These are phyloP conservation scores for Hymenochaete sp. DNA, from an alignment of 1,284 basidiomycete genomes.

Conservation along the genomic window DNA sequence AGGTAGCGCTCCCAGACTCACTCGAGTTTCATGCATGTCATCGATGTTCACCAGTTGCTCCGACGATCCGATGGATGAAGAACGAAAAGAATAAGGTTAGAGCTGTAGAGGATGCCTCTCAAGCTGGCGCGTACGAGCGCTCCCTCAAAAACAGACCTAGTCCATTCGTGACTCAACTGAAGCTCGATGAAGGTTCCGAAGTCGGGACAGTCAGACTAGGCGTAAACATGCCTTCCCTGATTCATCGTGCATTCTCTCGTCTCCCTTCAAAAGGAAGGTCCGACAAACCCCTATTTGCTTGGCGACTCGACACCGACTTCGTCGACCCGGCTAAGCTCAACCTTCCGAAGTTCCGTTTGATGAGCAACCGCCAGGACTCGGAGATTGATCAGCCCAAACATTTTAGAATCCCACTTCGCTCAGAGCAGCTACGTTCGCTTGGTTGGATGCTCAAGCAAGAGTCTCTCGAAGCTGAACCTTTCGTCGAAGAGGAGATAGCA, in stretches of 20 bases:
- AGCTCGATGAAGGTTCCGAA: slow-evolving; percentile 49
- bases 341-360: slow-evolving; percentile 57
- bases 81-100: slow-evolving; percentile 48
- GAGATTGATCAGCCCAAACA: slow-evolving; percentile 71
- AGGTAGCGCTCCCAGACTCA: slow-evolving; percentile 32
- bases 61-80: slow-evolving; percentile 67
- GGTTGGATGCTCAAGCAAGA: slow-evolving; percentile 91
- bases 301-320: slow-evolving; percentile 77
- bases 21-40: slow-evolving; percentile 37
- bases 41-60: slow-evolving; percentile 73
- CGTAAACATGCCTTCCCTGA: slow-evolving; percentile 78
- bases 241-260: slow-evolving; percentile 80
- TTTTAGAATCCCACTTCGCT: slow-evolving; percentile 69
- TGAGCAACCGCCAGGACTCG: slow-evolving; percentile 72
- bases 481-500: slow-evolving; percentile 90
- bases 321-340: slow-evolving; percentile 54
- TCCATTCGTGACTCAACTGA: slow-evolving; percentile 84
- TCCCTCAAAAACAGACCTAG: slow-evolving; percentile 80
- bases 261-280: slow-evolving; percentile 54
- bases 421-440: slow-evolving; percentile 84
- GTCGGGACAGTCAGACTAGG: slow-evolving; percentile 75
- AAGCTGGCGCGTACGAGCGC: slow-evolving; percentile 83
- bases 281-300: slow-evolving; percentile 54
- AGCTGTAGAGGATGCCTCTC: slow-evolving; percentile 72
- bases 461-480: slow-evolving; percentile 53